A percentile compares a stretch with the other conserved stretches of the same genome.
Evolutionary conservation across 352 stramenopile species (phyloP).

Genomic region (Globisporangium perplexum): DNA sequence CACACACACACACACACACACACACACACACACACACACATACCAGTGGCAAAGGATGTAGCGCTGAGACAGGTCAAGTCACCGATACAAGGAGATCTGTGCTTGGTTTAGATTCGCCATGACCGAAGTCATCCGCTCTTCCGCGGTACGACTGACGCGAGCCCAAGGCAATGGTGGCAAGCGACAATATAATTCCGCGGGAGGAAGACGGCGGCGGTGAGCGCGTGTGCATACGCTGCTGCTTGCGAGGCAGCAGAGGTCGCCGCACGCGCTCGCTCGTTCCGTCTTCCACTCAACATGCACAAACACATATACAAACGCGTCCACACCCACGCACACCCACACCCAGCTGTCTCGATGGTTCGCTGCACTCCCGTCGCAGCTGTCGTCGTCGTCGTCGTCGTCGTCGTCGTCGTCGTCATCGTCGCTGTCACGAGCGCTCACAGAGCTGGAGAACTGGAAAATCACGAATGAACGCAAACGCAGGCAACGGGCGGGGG

Average conservation of each 20-base stretch:
- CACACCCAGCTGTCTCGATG: no score
- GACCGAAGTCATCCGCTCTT: slow-evolving; percentile 62
- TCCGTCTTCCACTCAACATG: slow-evolving; percentile 3
- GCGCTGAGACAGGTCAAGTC: slow-evolving; percentile 87
- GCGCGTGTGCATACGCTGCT: not conserved
- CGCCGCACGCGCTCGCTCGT: not conserved
- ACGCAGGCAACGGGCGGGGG: not conserved
- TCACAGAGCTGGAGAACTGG: not conserved
- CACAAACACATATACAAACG: slow-evolving; percentile 5
- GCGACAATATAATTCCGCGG: slow-evolving; percentile 69
- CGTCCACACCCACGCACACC: slow-evolving; percentile 5
- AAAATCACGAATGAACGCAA: slow-evolving; percentile 23
- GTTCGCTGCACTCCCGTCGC: no score
- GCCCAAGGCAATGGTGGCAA: slow-evolving; percentile 75
- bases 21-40: not conserved
- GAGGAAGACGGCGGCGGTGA: not conserved
- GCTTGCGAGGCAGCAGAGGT: no score
- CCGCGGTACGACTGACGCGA: slow-evolving; percentile 74
- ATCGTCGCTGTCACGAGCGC: no score
- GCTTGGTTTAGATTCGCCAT: slow-evolving; percentile 86
- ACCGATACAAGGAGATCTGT: slow-evolving; percentile 48
- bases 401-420: no score
- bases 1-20: no score
- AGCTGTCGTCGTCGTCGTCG: no score
- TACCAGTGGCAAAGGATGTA: not conserved